Conservation (phyloP, 2,329 filamentous ascomycete genomes). For the Xylaria sp. region DNA sequence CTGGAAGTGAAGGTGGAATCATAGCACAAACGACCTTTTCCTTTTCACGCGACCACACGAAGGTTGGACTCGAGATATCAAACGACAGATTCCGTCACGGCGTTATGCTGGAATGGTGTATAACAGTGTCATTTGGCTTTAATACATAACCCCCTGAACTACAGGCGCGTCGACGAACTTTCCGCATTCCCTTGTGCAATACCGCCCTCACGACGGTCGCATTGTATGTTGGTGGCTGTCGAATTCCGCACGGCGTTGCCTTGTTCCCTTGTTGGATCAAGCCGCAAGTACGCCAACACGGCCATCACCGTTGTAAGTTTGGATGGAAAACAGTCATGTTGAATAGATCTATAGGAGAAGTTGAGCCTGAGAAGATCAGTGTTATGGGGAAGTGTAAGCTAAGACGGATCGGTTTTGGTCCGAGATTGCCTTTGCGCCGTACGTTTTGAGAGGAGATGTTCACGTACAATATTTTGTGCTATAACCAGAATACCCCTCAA, state of each 20-base stretch:
- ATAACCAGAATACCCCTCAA: constrained; percentile 27
- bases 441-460: constrained; percentile 25
- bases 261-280: constrained; percentile 1
- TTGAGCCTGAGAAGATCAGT: constrained; percentile 10
- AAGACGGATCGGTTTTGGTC: constrained; percentile 19
- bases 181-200: constrained; percentile 12
- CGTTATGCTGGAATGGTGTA: constrained; percentile 31
- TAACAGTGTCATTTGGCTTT: constrained; percentile 33
- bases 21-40: constrained; percentile 12
- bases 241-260: constrained; percentile 6
- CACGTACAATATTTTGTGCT: constrained; percentile 27
- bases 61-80: constrained; percentile 11
- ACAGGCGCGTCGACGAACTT: constrained; percentile 14
- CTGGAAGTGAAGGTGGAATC: constrained; percentile 36
- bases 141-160: constrained; percentile 15
- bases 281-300: constrained; percentile 15
- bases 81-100: constrained; percentile 23
- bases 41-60: neutral
- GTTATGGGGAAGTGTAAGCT: constrained; percentile 31
- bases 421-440: constrained; percentile 20
- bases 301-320: constrained; percentile 8
- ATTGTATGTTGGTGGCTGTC: constrained; percentile 5
- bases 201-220: constrained; percentile 1
- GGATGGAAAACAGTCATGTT: constrained; percentile 11
- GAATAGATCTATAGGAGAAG: constrained; percentile 17